A percentile compares a stretch with the other conserved stretches of the same genome.
Conservation (phyloP, 1,139 yeast species). For the Yamadazyma kanchanaburiensis region DNA sequence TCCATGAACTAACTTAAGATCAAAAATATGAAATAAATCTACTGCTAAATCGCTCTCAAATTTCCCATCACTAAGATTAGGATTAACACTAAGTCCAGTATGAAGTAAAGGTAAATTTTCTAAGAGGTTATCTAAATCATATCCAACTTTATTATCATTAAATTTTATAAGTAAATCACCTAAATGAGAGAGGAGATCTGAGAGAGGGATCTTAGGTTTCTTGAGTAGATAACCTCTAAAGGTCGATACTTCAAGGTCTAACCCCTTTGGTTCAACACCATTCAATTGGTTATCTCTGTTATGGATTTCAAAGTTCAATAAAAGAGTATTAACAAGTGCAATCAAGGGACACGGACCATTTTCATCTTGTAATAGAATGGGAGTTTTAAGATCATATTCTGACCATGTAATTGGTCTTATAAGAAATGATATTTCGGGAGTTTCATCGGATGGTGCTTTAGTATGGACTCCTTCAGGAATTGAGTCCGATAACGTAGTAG, state of each 20-base stretch:
- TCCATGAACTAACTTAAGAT: conserved; percentile 46
- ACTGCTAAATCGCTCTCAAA: conserved; percentile 43
- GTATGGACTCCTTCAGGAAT: too few species aligned
- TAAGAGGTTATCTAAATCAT: conserved; percentile 36
- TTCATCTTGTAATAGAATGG: conserved; percentile 72
- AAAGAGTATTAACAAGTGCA: conserved; percentile 71
- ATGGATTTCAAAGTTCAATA: conserved; percentile 42
- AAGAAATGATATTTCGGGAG: conserved; percentile 15
- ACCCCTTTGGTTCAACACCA: conserved; percentile 5
- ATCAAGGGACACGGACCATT: conserved; percentile 91
- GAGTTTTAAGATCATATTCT: conserved; percentile 36
- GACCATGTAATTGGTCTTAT: conserved; percentile 27
- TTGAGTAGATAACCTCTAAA: conserved; percentile 7
- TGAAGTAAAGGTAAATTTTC: conserved; percentile 61
- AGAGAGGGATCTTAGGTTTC: conserved; percentile 16
- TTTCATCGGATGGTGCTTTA: background rate
- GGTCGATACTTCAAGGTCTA: conserved; percentile 5
- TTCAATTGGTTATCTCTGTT: conserved; percentile 12
- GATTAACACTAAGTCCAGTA: conserved; percentile 73
- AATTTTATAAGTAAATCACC: conserved; percentile 41
- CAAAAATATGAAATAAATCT: conserved; percentile 37
- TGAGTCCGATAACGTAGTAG: too few species aligned
- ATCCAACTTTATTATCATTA: conserved; percentile 14
- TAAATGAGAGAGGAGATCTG: conserved; percentile 38
- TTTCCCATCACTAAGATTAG: conserved; percentile 58